These are phyloP conservation scores for Didymella glomerata DNA, from an alignment of 2,329 filamentous ascomycete genomes.

Conservation along the genomic window DNA sequence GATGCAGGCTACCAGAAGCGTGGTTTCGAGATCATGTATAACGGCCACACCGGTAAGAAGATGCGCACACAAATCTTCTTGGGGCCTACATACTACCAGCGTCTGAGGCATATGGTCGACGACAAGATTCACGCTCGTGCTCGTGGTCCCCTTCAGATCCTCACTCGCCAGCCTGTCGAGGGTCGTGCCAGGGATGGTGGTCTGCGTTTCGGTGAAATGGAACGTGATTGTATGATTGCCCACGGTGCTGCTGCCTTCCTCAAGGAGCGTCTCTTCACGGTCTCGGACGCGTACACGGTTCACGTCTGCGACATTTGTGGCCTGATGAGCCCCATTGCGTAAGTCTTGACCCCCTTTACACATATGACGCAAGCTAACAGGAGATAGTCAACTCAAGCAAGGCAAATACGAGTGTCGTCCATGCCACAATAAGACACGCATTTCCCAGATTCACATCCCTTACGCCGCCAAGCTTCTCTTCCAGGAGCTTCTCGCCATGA, in stretches of 20 bases:
- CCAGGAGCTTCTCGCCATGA: slow-evolving; percentile 98
- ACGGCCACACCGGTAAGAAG: slow-evolving; percentile 95
- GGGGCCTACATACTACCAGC: slow-evolving; percentile 98
- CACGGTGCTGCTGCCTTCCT: slow-evolving; percentile 96
- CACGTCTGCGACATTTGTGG: slow-evolving; percentile 99
- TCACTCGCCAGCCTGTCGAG: slow-evolving; percentile 96
- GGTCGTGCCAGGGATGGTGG: slow-evolving; percentile 98
- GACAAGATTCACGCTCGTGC: slow-evolving; percentile 99
- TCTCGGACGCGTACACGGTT: slow-evolving; percentile 96
- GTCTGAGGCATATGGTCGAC: slow-evolving; percentile 98
- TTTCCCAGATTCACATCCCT: slow-evolving; percentile 96
- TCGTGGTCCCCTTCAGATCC: slow-evolving; percentile 93
- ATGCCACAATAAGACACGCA: slow-evolving; percentile 99
- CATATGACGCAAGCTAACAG: slow-evolving; percentile 28
- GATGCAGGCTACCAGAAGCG: slow-evolving; percentile 95
- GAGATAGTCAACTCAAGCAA: slow-evolving; percentile 83
- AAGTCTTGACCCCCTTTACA: slow-evolving; percentile 61
- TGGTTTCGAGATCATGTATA: slow-evolving; percentile 98
- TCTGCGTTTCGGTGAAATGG: slow-evolving; percentile 99
- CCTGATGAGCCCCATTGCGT: slow-evolving; percentile 98
- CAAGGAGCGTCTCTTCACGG: slow-evolving; percentile 96
- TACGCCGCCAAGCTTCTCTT: slow-evolving; percentile 98
- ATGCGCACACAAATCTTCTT: slow-evolving; percentile 94
- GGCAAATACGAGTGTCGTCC: slow-evolving; percentile 96
- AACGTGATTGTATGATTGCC: slow-evolving; percentile 99